Percentiles rank a stretch among this genome's conserved stretches.
Conservation (phyloP, 768 basidiomycete genomes). For the Psilocybe tampanensis region DNA sequence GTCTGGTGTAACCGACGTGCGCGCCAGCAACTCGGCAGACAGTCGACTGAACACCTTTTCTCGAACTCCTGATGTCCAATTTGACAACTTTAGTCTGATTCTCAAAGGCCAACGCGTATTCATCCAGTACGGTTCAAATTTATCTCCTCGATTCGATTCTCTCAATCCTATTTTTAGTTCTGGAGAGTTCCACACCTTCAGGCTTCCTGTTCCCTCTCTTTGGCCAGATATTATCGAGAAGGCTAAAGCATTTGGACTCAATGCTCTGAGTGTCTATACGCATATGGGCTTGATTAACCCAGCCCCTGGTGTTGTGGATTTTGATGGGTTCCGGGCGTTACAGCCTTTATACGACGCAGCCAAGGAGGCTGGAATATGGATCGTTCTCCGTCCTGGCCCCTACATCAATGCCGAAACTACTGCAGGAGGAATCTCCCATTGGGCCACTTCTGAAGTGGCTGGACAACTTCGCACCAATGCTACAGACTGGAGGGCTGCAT, state of each 20-base stretch:
- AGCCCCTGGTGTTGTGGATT: constrained; percentile 72
- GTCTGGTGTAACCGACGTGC: background rate
- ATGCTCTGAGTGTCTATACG: constrained; percentile 75
- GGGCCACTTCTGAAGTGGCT: constrained; percentile 70
- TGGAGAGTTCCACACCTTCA: constrained; percentile 85
- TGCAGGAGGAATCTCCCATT: constrained; percentile 71
- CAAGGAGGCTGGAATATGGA: constrained; percentile 71
- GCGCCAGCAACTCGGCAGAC: constrained; percentile 1
- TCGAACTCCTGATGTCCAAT: constrained; percentile 42
- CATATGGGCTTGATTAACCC: constrained; percentile 84
- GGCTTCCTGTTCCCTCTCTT: constrained; percentile 75
- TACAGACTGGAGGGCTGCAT: constrained; percentile 68
- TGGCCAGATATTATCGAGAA: constrained; percentile 87
- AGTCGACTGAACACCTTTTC: constrained; percentile 11
- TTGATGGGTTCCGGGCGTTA: constrained; percentile 68
- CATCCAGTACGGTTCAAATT: constrained; percentile 53
- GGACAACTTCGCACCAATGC: constrained; percentile 75
- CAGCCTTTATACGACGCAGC: constrained; percentile 77
- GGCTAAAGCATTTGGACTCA: constrained; percentile 79
- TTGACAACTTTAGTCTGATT: constrained; percentile 74
- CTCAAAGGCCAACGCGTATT: constrained; percentile 72
- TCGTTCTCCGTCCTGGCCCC: constrained; percentile 78
- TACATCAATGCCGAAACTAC: constrained; percentile 85
- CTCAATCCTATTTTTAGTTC: constrained; percentile 45
- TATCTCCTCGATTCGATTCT: background rate